These are phyloP conservation scores for Stenocarpella maydis DNA, from an alignment of 2,329 filamentous ascomycete species.

Conservation along the genomic window DNA sequence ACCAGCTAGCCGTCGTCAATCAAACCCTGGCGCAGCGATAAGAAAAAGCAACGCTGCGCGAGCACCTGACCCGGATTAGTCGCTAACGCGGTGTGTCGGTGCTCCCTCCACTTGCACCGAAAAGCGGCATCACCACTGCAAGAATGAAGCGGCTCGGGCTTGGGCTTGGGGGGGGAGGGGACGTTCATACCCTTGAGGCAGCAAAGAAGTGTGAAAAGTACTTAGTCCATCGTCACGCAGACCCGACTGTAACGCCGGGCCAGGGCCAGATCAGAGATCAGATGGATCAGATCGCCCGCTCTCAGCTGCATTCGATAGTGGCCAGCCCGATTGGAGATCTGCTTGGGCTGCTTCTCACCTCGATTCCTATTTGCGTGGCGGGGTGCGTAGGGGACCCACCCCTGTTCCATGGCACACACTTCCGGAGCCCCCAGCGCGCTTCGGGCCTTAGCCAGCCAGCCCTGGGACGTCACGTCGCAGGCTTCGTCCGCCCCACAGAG, in stretches of 20 bases:
- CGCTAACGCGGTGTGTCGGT: neutral
- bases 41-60: neutral
- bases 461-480: neutral
- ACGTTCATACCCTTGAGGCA: neutral
- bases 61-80: neutral
- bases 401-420: neutral
- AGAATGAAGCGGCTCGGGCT: neutral
- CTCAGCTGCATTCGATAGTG: slow-evolving; percentile 13
- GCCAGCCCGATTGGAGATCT: neutral
- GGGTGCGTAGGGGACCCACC: neutral
- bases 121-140: neutral
- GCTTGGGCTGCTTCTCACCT: neutral
- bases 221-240: neutral
- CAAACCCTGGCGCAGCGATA: neutral
- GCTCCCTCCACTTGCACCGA: neutral
- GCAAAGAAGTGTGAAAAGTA: neutral
- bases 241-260: neutral
- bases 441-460: neutral
- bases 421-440: slow-evolving; percentile 4
- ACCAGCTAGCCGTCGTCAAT: neutral
- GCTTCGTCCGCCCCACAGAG: neutral
- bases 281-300: slow-evolving; percentile 21
- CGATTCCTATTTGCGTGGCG: neutral
- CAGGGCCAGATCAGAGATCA: slow-evolving; percentile 14
- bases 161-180: neutral